A percentile compares a stretch with the other conserved stretches of the same genome.
Evolutionary conservation across 768 basidiomycete genomes (phyloP).

Genomic region (Tricholoma bakamatsutake): DNA sequence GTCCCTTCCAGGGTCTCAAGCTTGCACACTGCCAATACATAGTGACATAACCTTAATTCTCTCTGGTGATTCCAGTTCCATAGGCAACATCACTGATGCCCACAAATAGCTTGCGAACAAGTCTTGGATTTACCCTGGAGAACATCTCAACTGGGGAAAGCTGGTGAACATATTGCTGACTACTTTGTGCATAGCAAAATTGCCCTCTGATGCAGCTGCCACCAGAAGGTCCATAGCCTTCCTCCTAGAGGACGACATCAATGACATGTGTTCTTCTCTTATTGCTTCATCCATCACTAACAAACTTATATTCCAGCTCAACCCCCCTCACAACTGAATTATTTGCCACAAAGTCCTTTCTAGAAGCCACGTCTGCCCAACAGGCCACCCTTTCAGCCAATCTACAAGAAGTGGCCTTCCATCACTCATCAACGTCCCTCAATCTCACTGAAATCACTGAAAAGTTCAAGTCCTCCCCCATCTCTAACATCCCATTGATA

Average conservation of each 20-base stretch:
- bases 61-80: too few relatives aligned
- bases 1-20: too few relatives aligned
- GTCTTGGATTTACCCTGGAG: too few relatives aligned
- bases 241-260: background rate
- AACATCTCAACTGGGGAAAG: background rate
- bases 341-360: background rate
- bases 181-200: background rate
- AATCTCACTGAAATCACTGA: background rate
- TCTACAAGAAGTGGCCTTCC: background rate
- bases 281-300: background rate
- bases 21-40: too few relatives aligned
- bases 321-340: background rate
- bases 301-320: background rate
- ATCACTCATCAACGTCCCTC: background rate
- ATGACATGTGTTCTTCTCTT: background rate
- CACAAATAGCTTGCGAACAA: too few relatives aligned
- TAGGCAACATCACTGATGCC: too few relatives aligned
- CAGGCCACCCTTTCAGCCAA: background rate
- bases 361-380: background rate
- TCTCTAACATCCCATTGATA: background rate
- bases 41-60: too few relatives aligned
- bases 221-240: background rate
- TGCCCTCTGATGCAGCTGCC: background rate
- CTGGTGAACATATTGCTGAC: background rate
- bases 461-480: background rate